Evolutionary conservation across 2,329 filamentous ascomycete species (phyloP).

Genomic region (Fusarium luffae): DNA sequence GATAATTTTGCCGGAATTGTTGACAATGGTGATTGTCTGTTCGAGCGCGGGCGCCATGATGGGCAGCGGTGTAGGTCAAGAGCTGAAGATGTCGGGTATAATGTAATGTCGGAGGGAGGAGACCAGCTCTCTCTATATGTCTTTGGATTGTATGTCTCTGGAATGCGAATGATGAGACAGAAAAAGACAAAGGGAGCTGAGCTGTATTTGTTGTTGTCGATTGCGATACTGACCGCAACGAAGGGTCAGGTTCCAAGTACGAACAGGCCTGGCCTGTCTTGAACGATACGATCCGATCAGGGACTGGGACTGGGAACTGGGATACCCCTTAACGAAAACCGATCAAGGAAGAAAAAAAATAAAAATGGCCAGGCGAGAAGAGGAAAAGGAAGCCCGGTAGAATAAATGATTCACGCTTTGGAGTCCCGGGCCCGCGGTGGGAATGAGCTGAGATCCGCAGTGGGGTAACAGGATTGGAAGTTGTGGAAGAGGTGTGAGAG

Average conservation of each 20-base stretch:
- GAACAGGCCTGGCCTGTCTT: slow-evolving; percentile 24
- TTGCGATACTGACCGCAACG: slow-evolving; percentile 28
- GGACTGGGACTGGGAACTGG: slow-evolving; percentile 14
- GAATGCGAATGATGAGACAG: slow-evolving; percentile 12
- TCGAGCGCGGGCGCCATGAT: slow-evolving; percentile 59
- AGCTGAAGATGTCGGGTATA: slow-evolving; percentile 5
- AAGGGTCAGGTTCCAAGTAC: slow-evolving; percentile 22
- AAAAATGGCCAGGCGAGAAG: slow-evolving; percentile 4
- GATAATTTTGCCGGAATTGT: slow-evolving; percentile 90
- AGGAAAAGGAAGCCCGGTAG: slow-evolving; percentile 9
- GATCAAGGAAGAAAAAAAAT: neutral
- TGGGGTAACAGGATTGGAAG: slow-evolving; percentile 13
- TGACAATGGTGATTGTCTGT: slow-evolving; percentile 89
- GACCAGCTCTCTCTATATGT: slow-evolving; percentile 42
- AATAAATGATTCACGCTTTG: slow-evolving; percentile 35
- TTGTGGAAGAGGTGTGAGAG: neutral
- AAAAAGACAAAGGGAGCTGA: slow-evolving; percentile 12
- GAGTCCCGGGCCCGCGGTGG: slow-evolving; percentile 38
- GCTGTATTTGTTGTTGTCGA: slow-evolving; percentile 19
- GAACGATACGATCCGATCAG: slow-evolving; percentile 21
- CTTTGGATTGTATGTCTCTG: slow-evolving; percentile 14
- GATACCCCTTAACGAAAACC: slow-evolving; percentile 33
- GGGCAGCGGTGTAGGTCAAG: slow-evolving; percentile 26
- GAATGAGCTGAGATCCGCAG: slow-evolving; percentile 36
- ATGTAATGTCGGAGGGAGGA: slow-evolving; percentile 26